Conservation (phyloP, 2,329 filamentous ascomycete species). For the Aureobasidium sp. region DNA sequence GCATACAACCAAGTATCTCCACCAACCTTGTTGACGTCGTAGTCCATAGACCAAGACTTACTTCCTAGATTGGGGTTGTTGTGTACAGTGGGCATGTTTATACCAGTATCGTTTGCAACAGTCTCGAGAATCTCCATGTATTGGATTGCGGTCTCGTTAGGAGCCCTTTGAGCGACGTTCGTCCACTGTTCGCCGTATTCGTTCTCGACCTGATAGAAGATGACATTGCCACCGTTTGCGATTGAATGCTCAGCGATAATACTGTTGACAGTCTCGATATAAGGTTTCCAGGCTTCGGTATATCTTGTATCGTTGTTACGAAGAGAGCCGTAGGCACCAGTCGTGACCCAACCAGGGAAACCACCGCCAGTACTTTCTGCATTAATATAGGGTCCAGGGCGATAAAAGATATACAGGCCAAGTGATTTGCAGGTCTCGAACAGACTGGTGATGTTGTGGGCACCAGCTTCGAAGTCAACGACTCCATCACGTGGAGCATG, state of each 20-base stretch:
- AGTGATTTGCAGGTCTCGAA: slow-evolving; percentile 48
- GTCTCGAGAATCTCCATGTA: slow-evolving; percentile 55
- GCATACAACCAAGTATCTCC: slow-evolving; percentile 42
- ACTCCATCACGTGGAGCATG: slow-evolving; percentile 11
- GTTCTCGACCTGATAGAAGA: slow-evolving; percentile 54
- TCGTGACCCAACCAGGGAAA: slow-evolving; percentile 54
- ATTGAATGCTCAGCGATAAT: slow-evolving; percentile 49
- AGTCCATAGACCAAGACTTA: slow-evolving; percentile 56
- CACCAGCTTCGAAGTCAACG: slow-evolving; percentile 45
- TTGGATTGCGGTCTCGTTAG: slow-evolving; percentile 34
- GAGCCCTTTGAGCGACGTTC: slow-evolving; percentile 32
- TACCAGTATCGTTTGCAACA: slow-evolving; percentile 47
- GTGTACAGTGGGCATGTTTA: slow-evolving; percentile 50
- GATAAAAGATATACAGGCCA: slow-evolving; percentile 47
- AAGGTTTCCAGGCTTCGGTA: slow-evolving; percentile 47
- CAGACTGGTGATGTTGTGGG: slow-evolving; percentile 47
- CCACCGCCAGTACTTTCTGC: slow-evolving; percentile 56
- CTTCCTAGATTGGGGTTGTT: slow-evolving; percentile 56
- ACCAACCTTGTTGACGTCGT: slow-evolving; percentile 40
- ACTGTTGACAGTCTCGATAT: slow-evolving; percentile 38
- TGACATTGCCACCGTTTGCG: slow-evolving; percentile 50
- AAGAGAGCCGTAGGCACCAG: slow-evolving; percentile 50
- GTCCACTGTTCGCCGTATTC: slow-evolving; percentile 33
- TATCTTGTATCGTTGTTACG: slow-evolving; percentile 45
- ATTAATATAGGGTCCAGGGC: slow-evolving; percentile 41